Base-by-base conservation (phyloP, 345 rosid genomes). In the Salix purpurea region DNA sequence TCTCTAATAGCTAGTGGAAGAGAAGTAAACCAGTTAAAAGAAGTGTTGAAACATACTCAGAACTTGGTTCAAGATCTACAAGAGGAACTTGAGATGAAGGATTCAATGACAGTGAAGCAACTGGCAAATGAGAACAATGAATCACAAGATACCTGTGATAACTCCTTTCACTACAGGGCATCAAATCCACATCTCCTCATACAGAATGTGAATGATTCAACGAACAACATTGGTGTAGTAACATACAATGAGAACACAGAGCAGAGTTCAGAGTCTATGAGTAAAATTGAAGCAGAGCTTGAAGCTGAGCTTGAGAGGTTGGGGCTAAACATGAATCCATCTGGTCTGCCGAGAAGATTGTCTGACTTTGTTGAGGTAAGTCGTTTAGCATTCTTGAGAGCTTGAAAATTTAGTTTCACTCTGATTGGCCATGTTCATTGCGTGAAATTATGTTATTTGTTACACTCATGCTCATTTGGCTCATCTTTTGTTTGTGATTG, bases 291-390 rank as follows among this genome's bases (percentile, higher is more conserved):
- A 87, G 97, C 97, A 26, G 99, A 93, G 86, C 93, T 95, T 83
- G 96, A 91, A 90, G 97, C 97, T 81, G 99, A 93, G 86, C 96
- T 93, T 32, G 91, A 89, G 85, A 91, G 90, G 87, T 85, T 94
- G 91, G 97, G 94, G 24, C 87, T 91, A 50, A 86, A 88, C 83
- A 85, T 92, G 77, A 83, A 82, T 70, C 56, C 80, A 21, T 76
- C 92, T 71, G 84, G 80, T 77, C 48, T 75, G 67, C 93, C 83
- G 75, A 77, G 81, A 73, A 79, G 77, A 80, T 79, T 84, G 67
- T 82, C 87, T n/a, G 87, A 87, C 80, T 75, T 74, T 77, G 74
- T 84, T 16, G 94, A 89, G 89, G 98, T 88, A 82, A 83, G 84
- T 1, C 74, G 18, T 36, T 21, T 58, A 21, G 50, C 60, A 56